Conservation (phyloP, 495 filamentous ascomycete species). For the Xylaria venustula region DNA sequence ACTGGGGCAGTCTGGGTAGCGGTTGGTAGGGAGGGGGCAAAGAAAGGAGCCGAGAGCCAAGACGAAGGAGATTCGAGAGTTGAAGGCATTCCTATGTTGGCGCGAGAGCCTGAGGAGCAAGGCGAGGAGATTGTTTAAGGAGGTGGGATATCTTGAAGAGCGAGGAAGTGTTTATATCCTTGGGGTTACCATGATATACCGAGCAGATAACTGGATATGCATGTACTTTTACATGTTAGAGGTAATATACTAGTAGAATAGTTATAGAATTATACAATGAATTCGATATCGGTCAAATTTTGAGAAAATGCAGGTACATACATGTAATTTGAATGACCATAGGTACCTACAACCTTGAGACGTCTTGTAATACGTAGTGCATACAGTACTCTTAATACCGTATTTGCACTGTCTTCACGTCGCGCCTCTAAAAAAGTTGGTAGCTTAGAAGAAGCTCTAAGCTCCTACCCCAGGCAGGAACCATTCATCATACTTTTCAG, state of each 20-base stretch:
- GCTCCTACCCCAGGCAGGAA: conserved; percentile 4
- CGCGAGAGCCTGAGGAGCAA: neutral
- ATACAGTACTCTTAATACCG: neutral
- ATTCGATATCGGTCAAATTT: no score
- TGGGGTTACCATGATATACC: no score
- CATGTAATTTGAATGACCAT: neutral
- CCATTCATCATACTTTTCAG: conserved; percentile 1
- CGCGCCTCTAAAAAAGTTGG: conserved; percentile 36
- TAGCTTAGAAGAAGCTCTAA: conserved; percentile 25
- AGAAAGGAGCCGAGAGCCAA: conserved; percentile 13
- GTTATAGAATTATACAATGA: no score
- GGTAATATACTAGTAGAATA: no score
- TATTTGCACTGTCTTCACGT: conserved; percentile 15
- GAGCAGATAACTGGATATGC: no score
- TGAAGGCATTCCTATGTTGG: conserved; percentile 6
- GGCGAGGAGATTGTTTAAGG: neutral
- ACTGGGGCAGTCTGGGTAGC: conserved; percentile 80
- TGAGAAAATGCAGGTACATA: neutral
- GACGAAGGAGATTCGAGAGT: conserved; percentile 11
- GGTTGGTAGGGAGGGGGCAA: conserved; percentile 44
- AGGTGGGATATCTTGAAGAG: neutral
- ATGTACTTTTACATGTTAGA: no score
- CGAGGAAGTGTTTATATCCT: no score
- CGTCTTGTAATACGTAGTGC: no score
- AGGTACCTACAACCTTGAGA: no score